Percentiles rank a stretch among this genome's conserved stretches.
phyloP scores from a whole-genome alignment of 805 yeast species.

The Hagleromyces aurorensis region DNA sequence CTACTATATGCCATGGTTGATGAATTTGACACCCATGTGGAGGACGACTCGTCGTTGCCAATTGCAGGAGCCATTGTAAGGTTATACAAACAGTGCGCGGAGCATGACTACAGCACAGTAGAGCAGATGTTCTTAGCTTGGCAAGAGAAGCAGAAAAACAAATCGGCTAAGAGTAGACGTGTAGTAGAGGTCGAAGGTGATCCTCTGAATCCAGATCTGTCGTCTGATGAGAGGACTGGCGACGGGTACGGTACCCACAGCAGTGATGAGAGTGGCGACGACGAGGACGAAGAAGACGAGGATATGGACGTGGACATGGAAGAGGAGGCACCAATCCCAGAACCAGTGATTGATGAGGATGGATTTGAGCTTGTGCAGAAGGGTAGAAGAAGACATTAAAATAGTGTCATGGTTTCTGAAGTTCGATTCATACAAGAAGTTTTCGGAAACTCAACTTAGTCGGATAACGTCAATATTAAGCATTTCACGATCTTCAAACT shows the following conservation, averaged over 20 bases:
- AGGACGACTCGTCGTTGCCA: slow-evolving; percentile 78
- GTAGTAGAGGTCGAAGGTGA: slow-evolving; percentile 46
- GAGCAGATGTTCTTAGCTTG: slow-evolving; percentile 55
- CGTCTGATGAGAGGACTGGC: slow-evolving; percentile 40
- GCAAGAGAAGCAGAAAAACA: slow-evolving; percentile 42
- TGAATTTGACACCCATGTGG: slow-evolving; percentile 84
- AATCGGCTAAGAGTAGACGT: slow-evolving; percentile 17
- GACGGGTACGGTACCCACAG: no score
- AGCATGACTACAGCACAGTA: slow-evolving; percentile 44
- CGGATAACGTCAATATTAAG: no score
- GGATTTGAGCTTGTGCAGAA: slow-evolving; percentile 86
- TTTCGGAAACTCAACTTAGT: no score
- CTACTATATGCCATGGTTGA: slow-evolving; percentile 86
- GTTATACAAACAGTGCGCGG: slow-evolving; percentile 56
- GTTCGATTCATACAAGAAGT: no score
- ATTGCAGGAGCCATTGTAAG: slow-evolving; percentile 61
- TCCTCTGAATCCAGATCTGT: slow-evolving; percentile 53
- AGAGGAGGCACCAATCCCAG: slow-evolving; percentile 24
- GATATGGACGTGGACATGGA: slow-evolving; percentile 30
- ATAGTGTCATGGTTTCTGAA: not conserved
- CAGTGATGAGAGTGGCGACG: slow-evolving; percentile 38
- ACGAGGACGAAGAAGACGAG: slow-evolving; percentile 37
- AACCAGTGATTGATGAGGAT: slow-evolving; percentile 82
- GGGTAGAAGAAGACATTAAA: slow-evolving; percentile 43
- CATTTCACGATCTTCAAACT: no score